A percentile compares a stretch with the other conserved stretches of the same genome.
Evolutionary conservation across 2,329 filamentous ascomycete species (phyloP).

Genomic region (Stenocarpella maydis): DNA sequence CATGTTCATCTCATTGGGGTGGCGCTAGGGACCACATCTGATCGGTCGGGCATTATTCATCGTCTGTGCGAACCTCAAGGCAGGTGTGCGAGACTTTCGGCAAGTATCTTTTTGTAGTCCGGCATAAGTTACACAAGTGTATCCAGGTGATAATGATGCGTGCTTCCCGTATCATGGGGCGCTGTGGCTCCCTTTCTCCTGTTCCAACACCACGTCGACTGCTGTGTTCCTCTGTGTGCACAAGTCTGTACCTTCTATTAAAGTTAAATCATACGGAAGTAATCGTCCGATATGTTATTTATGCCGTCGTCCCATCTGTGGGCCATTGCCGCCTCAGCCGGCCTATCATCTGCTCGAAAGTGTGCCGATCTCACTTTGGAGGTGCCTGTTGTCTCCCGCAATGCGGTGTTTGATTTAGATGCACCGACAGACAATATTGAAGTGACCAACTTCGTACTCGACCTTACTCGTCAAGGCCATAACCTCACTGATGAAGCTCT

Average conservation of each 20-base stretch:
- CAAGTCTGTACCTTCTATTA: background rate
- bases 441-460: conserved; percentile 62
- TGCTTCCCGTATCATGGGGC: background rate
- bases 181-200: background rate
- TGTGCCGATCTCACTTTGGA: conserved; percentile 63
- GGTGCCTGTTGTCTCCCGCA: conserved; percentile 61
- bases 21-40: conserved; percentile 1
- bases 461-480: conserved; percentile 55
- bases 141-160: conserved; percentile 11
- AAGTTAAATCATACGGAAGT: background rate
- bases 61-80: background rate
- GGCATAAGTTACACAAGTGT: too few relatives aligned
- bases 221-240: background rate
- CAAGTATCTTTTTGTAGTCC: background rate
- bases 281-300: background rate
- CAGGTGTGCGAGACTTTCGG: background rate
- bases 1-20: background rate
- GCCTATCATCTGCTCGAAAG: conserved; percentile 45
- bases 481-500: conserved; percentile 57
- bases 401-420: conserved; percentile 60
- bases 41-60: conserved; percentile 10
- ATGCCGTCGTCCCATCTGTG: background rate
- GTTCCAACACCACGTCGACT: background rate
- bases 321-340: conserved; percentile 38
- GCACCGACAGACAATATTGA: conserved; percentile 62